phyloP scores from a whole-genome alignment of 1,284 basidiomycete genomes.

The Golubevia pallescens region DNA sequence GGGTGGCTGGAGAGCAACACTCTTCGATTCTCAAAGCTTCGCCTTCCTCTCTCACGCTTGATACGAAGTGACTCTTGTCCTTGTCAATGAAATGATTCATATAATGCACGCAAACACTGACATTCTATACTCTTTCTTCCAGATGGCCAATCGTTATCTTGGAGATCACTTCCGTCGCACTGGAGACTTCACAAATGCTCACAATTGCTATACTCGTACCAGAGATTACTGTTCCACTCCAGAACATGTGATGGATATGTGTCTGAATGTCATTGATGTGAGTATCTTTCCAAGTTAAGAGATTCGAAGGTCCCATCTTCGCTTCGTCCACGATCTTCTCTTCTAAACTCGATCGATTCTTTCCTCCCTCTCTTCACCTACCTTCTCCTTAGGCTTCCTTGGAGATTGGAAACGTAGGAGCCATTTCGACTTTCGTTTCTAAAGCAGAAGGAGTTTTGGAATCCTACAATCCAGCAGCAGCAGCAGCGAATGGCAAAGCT shows the following conservation, averaged over 20 bases:
- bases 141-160: slow-evolving; percentile 51
- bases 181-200: slow-evolving; percentile 43
- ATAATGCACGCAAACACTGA: no score
- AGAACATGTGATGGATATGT: slow-evolving; percentile 55
- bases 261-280: slow-evolving; percentile 48
- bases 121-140: neutral
- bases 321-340: slow-evolving; percentile 2
- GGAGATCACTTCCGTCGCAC: slow-evolving; percentile 41
- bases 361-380: neutral
- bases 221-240: slow-evolving; percentile 53
- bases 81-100: no score
- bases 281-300: neutral
- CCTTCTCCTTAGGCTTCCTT: slow-evolving; percentile 71
- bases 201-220: slow-evolving; percentile 46
- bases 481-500: slow-evolving; percentile 14
- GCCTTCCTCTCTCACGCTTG: neutral
- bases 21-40: no score
- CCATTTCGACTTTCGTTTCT: slow-evolving; percentile 83
- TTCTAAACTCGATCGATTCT: neutral
- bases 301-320: neutral
- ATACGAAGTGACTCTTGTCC: neutral
- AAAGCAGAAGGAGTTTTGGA: slow-evolving; percentile 88
- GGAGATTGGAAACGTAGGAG: slow-evolving; percentile 80
- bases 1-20: no score
- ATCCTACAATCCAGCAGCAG: slow-evolving; percentile 66